phyloP scores from a whole-genome alignment of 495 filamentous ascomycete species.

The Penicillium ucsense region DNA sequence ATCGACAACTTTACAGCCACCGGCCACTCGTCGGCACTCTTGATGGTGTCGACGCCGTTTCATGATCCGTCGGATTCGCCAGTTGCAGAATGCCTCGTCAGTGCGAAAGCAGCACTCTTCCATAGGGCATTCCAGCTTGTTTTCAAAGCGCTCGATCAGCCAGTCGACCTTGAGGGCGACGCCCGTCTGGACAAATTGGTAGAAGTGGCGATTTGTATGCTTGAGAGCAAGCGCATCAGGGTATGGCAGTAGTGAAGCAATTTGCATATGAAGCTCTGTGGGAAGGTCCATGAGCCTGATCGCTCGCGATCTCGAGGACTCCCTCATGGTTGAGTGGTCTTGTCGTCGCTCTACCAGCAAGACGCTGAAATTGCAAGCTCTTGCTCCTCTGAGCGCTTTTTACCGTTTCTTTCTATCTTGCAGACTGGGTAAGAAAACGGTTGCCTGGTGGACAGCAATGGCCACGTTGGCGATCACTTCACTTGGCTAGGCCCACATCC shows the following conservation, averaged over 20 bases:
- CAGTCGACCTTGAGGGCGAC: conserved; percentile 57
- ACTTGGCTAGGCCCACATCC: no score
- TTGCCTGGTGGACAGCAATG: conserved; percentile 1
- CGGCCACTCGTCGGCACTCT: conserved; percentile 20
- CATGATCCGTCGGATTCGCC: conserved; percentile 32
- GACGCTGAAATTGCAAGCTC: background rate
- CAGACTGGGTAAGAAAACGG: conserved; percentile 1
- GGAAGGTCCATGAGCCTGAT: conserved; percentile 38
- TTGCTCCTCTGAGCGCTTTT: background rate
- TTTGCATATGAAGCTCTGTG: conserved; percentile 59
- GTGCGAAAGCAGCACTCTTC: conserved; percentile 39
- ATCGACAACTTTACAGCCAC: conserved; percentile 29
- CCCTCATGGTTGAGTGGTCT: background rate
- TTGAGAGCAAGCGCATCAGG: conserved; percentile 64
- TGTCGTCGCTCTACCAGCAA: background rate
- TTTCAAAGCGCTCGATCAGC: conserved; percentile 49
- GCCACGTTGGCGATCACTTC: background rate
- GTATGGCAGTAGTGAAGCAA: conserved; percentile 69
- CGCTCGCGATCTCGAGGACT: background rate
- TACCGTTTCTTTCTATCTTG: background rate
- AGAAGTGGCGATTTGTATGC: conserved; percentile 54
- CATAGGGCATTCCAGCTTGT: conserved; percentile 38
- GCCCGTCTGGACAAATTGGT: conserved; percentile 53
- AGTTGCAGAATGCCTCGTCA: conserved; percentile 36
- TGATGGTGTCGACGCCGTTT: conserved; percentile 33